A percentile compares a stretch with the other conserved stretches of the same genome.
Evolutionary conservation across 2,329 filamentous ascomycete genomes (phyloP).

Genomic region (Penicillium sp.): DNA sequence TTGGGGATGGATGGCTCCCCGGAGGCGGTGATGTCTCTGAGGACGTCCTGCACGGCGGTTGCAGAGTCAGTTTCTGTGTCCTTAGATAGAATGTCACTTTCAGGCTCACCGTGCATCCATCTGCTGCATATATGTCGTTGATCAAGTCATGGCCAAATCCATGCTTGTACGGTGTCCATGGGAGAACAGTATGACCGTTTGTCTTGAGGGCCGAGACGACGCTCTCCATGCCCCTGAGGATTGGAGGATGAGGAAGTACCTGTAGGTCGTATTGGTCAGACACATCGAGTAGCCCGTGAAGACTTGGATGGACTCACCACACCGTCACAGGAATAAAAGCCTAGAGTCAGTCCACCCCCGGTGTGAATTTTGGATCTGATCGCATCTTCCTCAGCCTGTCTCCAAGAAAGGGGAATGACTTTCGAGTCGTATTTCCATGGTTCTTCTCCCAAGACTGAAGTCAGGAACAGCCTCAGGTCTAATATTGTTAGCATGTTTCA

Average conservation of each 20-base stretch:
- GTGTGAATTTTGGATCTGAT: slow-evolving; percentile 22
- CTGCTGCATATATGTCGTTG: slow-evolving; percentile 29
- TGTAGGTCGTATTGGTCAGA: slow-evolving; percentile 5
- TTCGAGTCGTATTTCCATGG: slow-evolving; percentile 41
- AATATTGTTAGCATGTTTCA: not conserved
- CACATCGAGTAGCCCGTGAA: not conserved
- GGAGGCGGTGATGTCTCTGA: slow-evolving; percentile 25
- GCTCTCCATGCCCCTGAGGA: slow-evolving; percentile 32
- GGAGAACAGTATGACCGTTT: slow-evolving; percentile 30
- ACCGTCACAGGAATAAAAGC: slow-evolving; percentile 34
- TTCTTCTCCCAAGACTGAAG: slow-evolving; percentile 32
- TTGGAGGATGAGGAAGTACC: slow-evolving; percentile 39
- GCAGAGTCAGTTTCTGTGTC: no score
- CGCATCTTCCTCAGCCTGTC: slow-evolving; percentile 24
- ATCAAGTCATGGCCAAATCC: slow-evolving; percentile 25
- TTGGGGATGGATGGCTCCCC: slow-evolving; percentile 43
- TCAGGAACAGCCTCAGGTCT: slow-evolving; percentile 29
- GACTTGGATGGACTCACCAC: slow-evolving; percentile 20
- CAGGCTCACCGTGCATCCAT: slow-evolving; percentile 31
- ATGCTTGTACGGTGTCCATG: slow-evolving; percentile 35
- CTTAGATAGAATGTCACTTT: no score
- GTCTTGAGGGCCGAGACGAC: slow-evolving; percentile 26
- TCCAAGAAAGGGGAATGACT: slow-evolving; percentile 38
- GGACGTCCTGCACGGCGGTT: slow-evolving; percentile 36
- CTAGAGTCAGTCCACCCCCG: slow-evolving; percentile 30